Evolutionary conservation across 2,329 filamentous ascomycete genomes (phyloP), one percentile per base, ranked within the genome.

Genomic region (Sporothrix humicola): DNA sequence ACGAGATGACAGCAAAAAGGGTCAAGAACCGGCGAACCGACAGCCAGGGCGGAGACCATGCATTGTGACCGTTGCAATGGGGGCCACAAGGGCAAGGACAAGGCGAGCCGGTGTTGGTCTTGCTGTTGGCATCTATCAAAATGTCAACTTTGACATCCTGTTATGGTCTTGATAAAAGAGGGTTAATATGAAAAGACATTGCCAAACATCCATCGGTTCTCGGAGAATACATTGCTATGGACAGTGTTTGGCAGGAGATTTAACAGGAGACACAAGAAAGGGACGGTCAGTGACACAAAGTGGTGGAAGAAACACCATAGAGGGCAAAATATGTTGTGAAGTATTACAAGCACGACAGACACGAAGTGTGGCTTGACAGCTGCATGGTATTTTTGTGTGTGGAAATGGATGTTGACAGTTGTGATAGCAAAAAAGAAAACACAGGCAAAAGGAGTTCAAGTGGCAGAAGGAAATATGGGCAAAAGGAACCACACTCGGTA

Each of bases 21-120:
- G 31, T 37, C 31, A 37, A 7, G 31, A 37, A 37, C 31, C 31
- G 31, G 7, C 3, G 17, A 63, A 44, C 59, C 59, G 59, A 44
- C 31, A 58, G 13, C 54, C 54, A n/a, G 10, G 54, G 59, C 59
- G 59, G 59, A 44, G 59, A 44, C 59, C 3, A 63, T 44, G 31
- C 31, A 44, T 37, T 20, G 37, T 15, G 59, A 44, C 59, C 31
- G 59, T 63, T 63, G 31, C 59, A 63, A 31, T 20, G 31, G 31
- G 58, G 31, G 31, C 17, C 31, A 44, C 59, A 44, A n/a, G n/a
- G n/a, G n/a, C n/a, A n/a, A 37, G 58, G 31, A 61, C 31, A 8
- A 20, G 58, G 52, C 12, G 46, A 17, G 20, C 17, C n/a, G 20
- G 52, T 20, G 8, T 20, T 42, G 59, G 59, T 5, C 2, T 37